These are phyloP conservation scores for Zygosaccharomyces lentus DNA, from an alignment of 805 yeast genomes.

Conservation along the genomic window DNA sequence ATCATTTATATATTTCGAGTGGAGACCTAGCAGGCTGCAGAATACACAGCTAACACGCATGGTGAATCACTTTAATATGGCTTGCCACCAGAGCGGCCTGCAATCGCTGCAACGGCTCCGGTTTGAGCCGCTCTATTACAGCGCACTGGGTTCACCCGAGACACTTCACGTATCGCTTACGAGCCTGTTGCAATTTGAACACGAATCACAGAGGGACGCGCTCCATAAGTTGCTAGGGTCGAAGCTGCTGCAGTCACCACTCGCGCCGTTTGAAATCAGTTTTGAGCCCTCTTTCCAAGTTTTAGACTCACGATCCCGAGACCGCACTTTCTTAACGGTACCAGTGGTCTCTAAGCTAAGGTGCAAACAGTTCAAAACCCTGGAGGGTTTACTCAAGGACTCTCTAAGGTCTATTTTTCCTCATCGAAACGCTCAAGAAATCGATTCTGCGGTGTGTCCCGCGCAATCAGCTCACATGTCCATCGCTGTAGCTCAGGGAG, in stretches of 20 bases:
- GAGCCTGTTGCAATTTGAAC: conserved; percentile 11
- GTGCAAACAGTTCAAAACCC: conserved; percentile 3
- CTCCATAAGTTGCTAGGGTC: conserved; percentile 7
- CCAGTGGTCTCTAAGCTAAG: conserved; percentile 9
- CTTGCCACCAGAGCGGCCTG: conserved; percentile 1
- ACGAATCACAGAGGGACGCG: conserved; percentile 13
- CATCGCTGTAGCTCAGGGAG: conserved; percentile 8
- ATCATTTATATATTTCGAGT: conserved; percentile 27
- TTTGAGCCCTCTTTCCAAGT: conserved; percentile 8
- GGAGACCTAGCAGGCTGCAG: conserved; percentile 21
- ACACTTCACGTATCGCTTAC: conserved; percentile 31
- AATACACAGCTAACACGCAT: conserved; percentile 13
- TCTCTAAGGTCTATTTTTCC: conserved; percentile 10
- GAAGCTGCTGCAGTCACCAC: background rate
- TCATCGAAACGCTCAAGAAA: background rate
- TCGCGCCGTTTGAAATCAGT: conserved; percentile 6
- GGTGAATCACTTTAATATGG: conserved; percentile 10
- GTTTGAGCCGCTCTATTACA: conserved; percentile 26
- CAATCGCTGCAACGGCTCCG: background rate
- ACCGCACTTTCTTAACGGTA: conserved; percentile 10
- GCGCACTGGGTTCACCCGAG: conserved; percentile 26
- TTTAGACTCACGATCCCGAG: conserved; percentile 8
- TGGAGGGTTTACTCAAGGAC: conserved; percentile 5
- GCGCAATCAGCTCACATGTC: conserved; percentile 13
- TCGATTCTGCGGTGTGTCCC: conserved; percentile 6